A percentile compares a stretch with the other conserved stretches of the same genome.
phyloP scores from a whole-genome alignment of 306 rosid species.

The Cucurbita pepo region DNA sequence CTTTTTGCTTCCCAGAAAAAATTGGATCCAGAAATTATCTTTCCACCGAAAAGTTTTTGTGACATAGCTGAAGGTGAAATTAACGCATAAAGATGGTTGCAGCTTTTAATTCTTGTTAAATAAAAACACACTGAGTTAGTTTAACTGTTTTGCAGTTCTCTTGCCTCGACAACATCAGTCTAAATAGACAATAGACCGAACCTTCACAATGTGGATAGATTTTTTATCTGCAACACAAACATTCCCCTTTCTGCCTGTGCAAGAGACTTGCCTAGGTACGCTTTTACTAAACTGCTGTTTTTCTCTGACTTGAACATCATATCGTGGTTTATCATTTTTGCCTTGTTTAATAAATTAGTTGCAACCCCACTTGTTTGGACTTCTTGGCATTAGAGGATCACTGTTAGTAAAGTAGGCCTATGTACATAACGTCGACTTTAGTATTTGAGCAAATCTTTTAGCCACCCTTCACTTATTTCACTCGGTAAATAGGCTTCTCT shows the following conservation, averaged over 20 bases:
- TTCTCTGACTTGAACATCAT: neutral
- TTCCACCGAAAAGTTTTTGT: slow-evolving; percentile 49
- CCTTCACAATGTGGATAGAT: neutral
- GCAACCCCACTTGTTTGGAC: neutral
- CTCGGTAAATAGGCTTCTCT: too few relatives aligned
- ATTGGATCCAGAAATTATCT: slow-evolving; percentile 34
- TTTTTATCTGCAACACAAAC: neutral
- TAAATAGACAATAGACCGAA: slow-evolving; percentile 14
- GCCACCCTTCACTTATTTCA: too few relatives aligned
- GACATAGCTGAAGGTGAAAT: slow-evolving; percentile 48
- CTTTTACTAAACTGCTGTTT: neutral
- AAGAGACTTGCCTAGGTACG: slow-evolving; percentile 7
- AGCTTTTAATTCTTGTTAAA: neutral
- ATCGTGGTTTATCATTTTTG: neutral
- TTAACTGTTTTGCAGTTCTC: slow-evolving; percentile 33
- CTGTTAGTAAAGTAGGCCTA: neutral
- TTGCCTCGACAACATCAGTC: slow-evolving; percentile 31
- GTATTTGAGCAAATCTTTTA: neutral
- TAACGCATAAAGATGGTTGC: neutral
- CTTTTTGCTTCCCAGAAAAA: slow-evolving; percentile 38
- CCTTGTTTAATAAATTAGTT: neutral
- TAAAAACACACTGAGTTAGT: neutral
- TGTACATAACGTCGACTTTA: neutral
- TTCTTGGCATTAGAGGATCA: neutral
- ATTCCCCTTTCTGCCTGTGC: neutral